A percentile compares a stretch with the other conserved stretches of the same genome.
These are phyloP conservation scores for Exophiala viscosa DNA, from an alignment of 2,329 filamentous ascomycete species.

Conservation along the genomic window DNA sequence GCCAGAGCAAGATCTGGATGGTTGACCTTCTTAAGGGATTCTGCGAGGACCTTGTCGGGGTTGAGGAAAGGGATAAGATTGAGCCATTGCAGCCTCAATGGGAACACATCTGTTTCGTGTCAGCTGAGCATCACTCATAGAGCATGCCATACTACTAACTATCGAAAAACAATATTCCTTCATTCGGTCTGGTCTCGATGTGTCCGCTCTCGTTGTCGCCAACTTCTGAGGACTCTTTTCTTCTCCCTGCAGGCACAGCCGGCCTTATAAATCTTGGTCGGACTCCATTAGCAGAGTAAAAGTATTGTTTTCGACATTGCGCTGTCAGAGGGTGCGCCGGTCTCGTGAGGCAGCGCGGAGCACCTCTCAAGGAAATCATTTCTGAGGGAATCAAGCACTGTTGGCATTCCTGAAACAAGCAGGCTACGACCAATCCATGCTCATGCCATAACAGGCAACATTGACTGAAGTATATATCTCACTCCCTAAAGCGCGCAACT, in stretches of 20 bases:
- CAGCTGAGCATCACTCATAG: slow-evolving; percentile 14
- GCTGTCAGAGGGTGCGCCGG: background rate
- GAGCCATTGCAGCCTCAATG: slow-evolving; percentile 67
- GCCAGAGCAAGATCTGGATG: slow-evolving; percentile 51
- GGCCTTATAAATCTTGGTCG: slow-evolving; percentile 10
- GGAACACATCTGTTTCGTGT: slow-evolving; percentile 67
- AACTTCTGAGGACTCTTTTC: slow-evolving; percentile 26
- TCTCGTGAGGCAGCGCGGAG: slow-evolving; percentile 4
- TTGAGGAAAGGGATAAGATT: slow-evolving; percentile 51
- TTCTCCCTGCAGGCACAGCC: slow-evolving; percentile 3
- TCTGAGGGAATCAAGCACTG: background rate
- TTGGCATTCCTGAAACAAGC: too few relatives aligned
- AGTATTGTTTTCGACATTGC: slow-evolving; percentile 11
- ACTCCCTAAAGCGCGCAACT: background rate
- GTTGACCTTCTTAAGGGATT: slow-evolving; percentile 51
- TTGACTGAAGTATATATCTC: background rate
- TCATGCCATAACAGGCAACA: background rate
- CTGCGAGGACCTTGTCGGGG: slow-evolving; percentile 44
- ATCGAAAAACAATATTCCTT: slow-evolving; percentile 85
- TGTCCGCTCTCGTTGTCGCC: slow-evolving; percentile 58
- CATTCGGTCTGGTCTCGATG: slow-evolving; percentile 69
- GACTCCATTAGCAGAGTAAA: slow-evolving; percentile 15
- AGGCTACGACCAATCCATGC: background rate
- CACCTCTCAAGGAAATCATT: slow-evolving; percentile 11
- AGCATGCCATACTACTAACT: slow-evolving; percentile 52